phyloP scores from a whole-genome alignment of 441 rosid species.

The Theobroma grandiflorum region DNA sequence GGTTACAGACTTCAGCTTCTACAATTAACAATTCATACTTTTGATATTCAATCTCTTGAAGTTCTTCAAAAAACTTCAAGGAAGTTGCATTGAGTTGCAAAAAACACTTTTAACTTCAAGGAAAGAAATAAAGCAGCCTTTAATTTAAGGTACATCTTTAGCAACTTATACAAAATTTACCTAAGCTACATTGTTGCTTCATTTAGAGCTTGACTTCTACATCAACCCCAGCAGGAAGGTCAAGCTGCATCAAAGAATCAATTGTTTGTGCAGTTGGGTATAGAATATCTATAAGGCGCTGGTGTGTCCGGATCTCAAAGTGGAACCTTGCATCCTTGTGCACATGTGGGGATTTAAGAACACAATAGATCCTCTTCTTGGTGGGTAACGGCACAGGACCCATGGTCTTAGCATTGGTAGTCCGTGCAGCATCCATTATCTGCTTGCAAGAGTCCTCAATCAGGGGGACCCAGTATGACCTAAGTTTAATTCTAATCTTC shows the following conservation, averaged over 20 bases:
- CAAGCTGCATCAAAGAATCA: conserved; percentile 95
- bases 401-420: conserved; percentile 91
- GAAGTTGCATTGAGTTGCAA: not conserved
- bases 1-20: not conserved
- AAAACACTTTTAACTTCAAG: not conserved
- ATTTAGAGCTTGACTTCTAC: conserved; percentile 93
- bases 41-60: not conserved
- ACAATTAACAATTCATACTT: not conserved
- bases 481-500: conserved; percentile 94
- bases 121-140: not conserved
- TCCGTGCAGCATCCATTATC: conserved; percentile 90
- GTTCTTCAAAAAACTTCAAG: not conserved
- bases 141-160: not conserved
- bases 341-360: conserved; percentile 96
- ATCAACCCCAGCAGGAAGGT: conserved; percentile 96
- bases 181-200: conserved; percentile 31
- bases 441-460: conserved; percentile 98
- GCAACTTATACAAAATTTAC: conserved; percentile 26
- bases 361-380: conserved; percentile 89
- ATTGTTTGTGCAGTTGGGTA: conserved; percentile 97
- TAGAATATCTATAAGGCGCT: conserved; percentile 88
- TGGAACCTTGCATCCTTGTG: conserved; percentile 99
- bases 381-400: conserved; percentile 98
- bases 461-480: conserved; percentile 92
- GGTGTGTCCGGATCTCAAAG: conserved; percentile 96